These are phyloP conservation scores for Penicillium decumbens DNA, from an alignment of 2,329 filamentous ascomycete genomes.

Conservation along the genomic window DNA sequence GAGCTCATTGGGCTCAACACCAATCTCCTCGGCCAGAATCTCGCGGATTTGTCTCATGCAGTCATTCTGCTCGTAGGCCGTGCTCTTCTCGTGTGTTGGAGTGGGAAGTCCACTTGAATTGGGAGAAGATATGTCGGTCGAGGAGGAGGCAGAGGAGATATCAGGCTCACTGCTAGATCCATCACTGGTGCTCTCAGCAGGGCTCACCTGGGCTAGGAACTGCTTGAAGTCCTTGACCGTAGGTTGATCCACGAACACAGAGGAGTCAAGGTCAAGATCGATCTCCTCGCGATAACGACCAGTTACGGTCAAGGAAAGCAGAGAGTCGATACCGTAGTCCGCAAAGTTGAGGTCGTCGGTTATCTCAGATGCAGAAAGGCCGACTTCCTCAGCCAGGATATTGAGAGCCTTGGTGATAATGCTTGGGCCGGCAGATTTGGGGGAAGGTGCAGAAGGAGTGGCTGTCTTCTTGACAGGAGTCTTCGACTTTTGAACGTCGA, in stretches of 20 bases:
- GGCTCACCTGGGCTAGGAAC: slow-evolving; percentile 43
- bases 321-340: slow-evolving; percentile 59
- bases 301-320: slow-evolving; percentile 58
- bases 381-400: slow-evolving; percentile 47
- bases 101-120: slow-evolving; percentile 32
- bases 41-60: slow-evolving; percentile 40
- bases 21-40: slow-evolving; percentile 44
- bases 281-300: slow-evolving; percentile 60
- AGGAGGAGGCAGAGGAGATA: slow-evolving; percentile 27
- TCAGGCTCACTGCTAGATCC: slow-evolving; percentile 29
- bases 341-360: slow-evolving; percentile 58
- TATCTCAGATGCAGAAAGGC: slow-evolving; percentile 55
- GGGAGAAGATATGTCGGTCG: slow-evolving; percentile 34
- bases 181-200: slow-evolving; percentile 30
- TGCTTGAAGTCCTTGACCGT: slow-evolving; percentile 59
- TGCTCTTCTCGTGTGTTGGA: slow-evolving; percentile 27
- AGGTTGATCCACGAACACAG: slow-evolving; percentile 57
- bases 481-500: slow-evolving; percentile 30
- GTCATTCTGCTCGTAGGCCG: slow-evolving; percentile 25
- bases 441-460: slow-evolving; percentile 25
- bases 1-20: slow-evolving; percentile 40
- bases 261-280: slow-evolving; percentile 55
- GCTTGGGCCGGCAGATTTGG: slow-evolving; percentile 30
- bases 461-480: slow-evolving; percentile 21
- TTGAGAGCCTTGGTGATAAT: slow-evolving; percentile 34